Evolutionary conservation across 164 flowering plant genomes (phyloP), one percentile per base, ranked within the genome.

Genomic region (Vitis amurensis): DNA sequence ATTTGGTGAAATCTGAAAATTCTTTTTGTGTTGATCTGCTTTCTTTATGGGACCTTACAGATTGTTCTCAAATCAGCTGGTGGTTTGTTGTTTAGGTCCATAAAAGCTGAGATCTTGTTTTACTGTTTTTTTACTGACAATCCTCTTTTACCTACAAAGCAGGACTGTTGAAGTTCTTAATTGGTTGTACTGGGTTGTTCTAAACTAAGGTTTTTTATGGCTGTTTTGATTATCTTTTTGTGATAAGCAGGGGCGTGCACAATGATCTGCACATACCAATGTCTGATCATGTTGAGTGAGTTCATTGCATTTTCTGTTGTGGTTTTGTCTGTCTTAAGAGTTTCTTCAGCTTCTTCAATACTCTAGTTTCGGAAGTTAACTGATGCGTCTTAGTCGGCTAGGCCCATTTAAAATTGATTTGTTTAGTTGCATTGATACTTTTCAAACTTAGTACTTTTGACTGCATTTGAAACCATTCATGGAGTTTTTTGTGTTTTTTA

Each of bases 81-180:
- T 31, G n/a, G 37, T 61, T 12, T 14, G 15, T 37, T 4, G 4
- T 61, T 61, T 27, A 6, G 9, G 61, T 59, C 8, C 15, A 59
- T 27, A 16, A 16, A 64, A 69, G 55, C 30, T 68, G 47, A 56
- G 55, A 53, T 65, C 50, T 69, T 65, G 56, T 19, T 31, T 48
- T 48, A 47, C 30, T 31, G 29, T 52, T 29, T 61, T 61, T 3
- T 49, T 3, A 37, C 5, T 0, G 44, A 37, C 44, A 37, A 37
- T 37, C 44, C 44, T 37, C 44, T 37, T 37, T 37, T 37, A 37
- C 44, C 44, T 37, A 37, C 44, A 37, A 3, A 37, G 7, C 44
- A 37, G 7, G 44, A 6, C 44, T 37, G 44, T 37, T 37, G 7
- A 37, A 37, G 44, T 37, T 37, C 64, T 9, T 60, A 31, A 61